Evolutionary conservation across 495 filamentous ascomycete species (phyloP).

Genomic region (Penicillium daleae): DNA sequence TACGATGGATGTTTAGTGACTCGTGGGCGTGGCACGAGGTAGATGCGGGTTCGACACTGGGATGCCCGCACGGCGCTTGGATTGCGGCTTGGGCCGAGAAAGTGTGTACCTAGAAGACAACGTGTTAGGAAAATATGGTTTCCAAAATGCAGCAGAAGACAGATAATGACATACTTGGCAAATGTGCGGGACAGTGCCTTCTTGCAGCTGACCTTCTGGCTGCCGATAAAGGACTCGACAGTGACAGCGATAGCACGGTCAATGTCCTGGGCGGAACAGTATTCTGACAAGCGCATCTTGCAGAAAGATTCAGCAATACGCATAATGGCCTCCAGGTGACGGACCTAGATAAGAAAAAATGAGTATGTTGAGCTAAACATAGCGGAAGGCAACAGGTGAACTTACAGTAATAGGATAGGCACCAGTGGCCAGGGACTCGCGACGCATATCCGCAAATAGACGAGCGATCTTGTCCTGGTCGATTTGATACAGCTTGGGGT

Average conservation of each 20-base stretch:
- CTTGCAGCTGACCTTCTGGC: constrained; percentile 97
- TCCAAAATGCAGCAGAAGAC: background rate
- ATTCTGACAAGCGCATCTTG: constrained; percentile 94
- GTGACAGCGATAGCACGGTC: constrained; percentile 97
- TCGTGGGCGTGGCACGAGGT: constrained; percentile 23
- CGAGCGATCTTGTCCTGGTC: constrained; percentile 96
- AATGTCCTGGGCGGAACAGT: constrained; percentile 86
- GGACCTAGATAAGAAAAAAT: constrained; percentile 61
- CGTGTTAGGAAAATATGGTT: constrained; percentile 23
- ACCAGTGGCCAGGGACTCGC: constrained; percentile 88
- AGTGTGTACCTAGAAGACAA: constrained; percentile 46
- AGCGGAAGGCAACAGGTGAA: constrained; percentile 12
- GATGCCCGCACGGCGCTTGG: constrained; percentile 49
- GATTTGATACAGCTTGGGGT: constrained; percentile 95
- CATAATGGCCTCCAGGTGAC: constrained; percentile 97
- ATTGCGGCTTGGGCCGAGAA: constrained; percentile 50
- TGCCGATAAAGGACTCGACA: constrained; percentile 93
- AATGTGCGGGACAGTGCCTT: constrained; percentile 95
- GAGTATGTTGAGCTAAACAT: constrained; percentile 11
- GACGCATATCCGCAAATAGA: constrained; percentile 93
- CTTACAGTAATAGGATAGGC: constrained; percentile 97
- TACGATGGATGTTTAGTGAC: constrained; percentile 13
- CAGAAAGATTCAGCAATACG: constrained; percentile 90
- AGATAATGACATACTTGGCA: constrained; percentile 76
- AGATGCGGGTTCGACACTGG: constrained; percentile 37